Percentiles rank a stretch among this genome's conserved stretches.
phyloP scores from a whole-genome alignment of 148 eudicot species.

The Beta vulgaris region DNA sequence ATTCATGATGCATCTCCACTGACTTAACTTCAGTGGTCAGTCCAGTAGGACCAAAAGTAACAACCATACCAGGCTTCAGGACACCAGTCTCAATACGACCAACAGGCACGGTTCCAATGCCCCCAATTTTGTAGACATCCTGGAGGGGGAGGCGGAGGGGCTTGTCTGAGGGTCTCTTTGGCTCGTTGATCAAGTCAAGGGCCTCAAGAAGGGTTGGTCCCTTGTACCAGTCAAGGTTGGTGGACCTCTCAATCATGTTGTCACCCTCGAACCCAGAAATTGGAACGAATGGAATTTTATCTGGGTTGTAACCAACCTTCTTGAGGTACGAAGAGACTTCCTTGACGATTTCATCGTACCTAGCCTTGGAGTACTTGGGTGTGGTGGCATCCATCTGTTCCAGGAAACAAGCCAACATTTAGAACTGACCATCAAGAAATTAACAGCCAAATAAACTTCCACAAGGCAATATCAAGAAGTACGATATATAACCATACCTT shows the following conservation, averaged over 20 bases:
- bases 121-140: slow-evolving; percentile 46
- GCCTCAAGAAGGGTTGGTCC: slow-evolving; percentile 48
- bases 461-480: background rate
- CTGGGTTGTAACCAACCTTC: slow-evolving; percentile 45
- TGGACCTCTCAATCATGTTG: slow-evolving; percentile 48
- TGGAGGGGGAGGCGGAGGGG: slow-evolving; percentile 45
- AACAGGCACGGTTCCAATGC: slow-evolving; percentile 43
- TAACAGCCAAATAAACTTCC: background rate
- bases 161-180: slow-evolving; percentile 48
- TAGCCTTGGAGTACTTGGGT: slow-evolving; percentile 39
- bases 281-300: slow-evolving; percentile 34
- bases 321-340: slow-evolving; percentile 39
- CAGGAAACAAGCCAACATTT: background rate
- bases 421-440: background rate
- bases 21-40: slow-evolving; percentile 45
- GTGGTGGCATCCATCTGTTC: slow-evolving; percentile 42
- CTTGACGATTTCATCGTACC: slow-evolving; percentile 41
- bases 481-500: slow-evolving; percentile 16
- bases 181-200: slow-evolving; percentile 37
- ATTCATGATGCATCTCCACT: slow-evolving; percentile 48
- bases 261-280: slow-evolving; percentile 45
- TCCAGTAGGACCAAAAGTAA: slow-evolving; percentile 42
- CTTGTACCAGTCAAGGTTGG: slow-evolving; percentile 52
- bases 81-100: slow-evolving; percentile 40
- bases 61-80: slow-evolving; percentile 38